A percentile compares a stretch with the other conserved stretches of the same genome.
Conservation (phyloP, 2,329 filamentous ascomycete genomes). For the Knufia fluminis region DNA sequence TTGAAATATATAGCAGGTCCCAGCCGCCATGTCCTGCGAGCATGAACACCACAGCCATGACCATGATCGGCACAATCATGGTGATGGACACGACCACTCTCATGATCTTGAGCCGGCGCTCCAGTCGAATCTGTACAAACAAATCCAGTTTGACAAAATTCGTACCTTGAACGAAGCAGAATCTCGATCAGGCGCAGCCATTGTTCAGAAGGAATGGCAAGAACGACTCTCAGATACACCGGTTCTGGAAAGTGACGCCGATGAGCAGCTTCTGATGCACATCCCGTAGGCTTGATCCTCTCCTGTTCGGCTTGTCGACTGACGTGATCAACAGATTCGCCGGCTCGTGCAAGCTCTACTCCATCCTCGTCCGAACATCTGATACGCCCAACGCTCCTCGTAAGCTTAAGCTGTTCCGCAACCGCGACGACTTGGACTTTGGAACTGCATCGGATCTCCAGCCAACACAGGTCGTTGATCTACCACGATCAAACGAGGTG, state of each 20-base stretch:
- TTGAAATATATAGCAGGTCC: background rate
- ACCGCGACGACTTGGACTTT: slow-evolving; percentile 83
- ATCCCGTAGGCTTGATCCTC: slow-evolving; percentile 58
- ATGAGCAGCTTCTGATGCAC: slow-evolving; percentile 88
- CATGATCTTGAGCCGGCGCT: slow-evolving; percentile 88
- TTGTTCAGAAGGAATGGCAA: slow-evolving; percentile 86
- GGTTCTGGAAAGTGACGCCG: slow-evolving; percentile 74
- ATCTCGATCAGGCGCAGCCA: slow-evolving; percentile 57
- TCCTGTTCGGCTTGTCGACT: background rate
- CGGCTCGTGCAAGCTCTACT: slow-evolving; percentile 85
- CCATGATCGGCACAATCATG: slow-evolving; percentile 41
- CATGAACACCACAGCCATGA: slow-evolving; percentile 32
- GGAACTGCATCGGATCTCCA: slow-evolving; percentile 57
- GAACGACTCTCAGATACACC: slow-evolving; percentile 63
- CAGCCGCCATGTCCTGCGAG: slow-evolving; percentile 16
- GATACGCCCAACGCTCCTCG: slow-evolving; percentile 61
- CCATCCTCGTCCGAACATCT: slow-evolving; percentile 75
- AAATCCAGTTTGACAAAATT: slow-evolving; percentile 82
- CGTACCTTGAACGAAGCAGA: slow-evolving; percentile 73
- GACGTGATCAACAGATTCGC: slow-evolving; percentile 60
- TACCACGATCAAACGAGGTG: slow-evolving; percentile 52
- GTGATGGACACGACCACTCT: slow-evolving; percentile 69
- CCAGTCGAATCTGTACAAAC: slow-evolving; percentile 81
- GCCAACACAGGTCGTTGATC: slow-evolving; percentile 66
- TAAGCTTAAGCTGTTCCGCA: slow-evolving; percentile 80